These are phyloP conservation scores for Clathrus columnatus DNA, from an alignment of 768 basidiomycete species.

Conservation along the genomic window DNA sequence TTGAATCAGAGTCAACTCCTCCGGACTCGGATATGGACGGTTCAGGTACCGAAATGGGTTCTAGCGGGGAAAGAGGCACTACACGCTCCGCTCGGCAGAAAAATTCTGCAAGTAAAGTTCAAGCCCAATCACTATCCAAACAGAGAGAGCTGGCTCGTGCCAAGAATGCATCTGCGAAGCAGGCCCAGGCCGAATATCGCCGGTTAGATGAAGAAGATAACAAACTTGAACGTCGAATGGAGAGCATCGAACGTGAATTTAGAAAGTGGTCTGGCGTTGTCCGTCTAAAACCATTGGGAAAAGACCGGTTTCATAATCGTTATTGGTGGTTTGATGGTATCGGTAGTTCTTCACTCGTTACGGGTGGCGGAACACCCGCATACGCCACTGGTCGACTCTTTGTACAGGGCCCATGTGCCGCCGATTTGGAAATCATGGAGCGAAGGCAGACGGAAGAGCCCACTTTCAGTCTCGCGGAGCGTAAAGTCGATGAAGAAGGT, in stretches of 20 bases:
- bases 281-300: conserved; percentile 80
- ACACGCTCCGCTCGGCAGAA: conserved; percentile 35
- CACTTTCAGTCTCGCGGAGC: conserved; percentile 35
- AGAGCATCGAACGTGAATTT: conserved; percentile 90
- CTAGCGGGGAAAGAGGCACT: conserved; percentile 32
- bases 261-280: conserved; percentile 78
- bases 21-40: conserved; percentile 56
- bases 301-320: conserved; percentile 89
- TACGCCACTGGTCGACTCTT: conserved; percentile 89
- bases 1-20: conserved; percentile 48
- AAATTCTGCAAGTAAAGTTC: conserved; percentile 42
- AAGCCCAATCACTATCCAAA: conserved; percentile 57
- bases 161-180: conserved; percentile 73
- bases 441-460: conserved; percentile 44
- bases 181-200: conserved; percentile 74
- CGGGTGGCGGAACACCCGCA: conserved; percentile 66
- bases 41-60: conserved; percentile 37
- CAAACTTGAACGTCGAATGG: conserved; percentile 70
- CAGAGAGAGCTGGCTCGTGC: conserved; percentile 72
- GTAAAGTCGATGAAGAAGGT: conserved; percentile 74
- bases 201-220: conserved; percentile 84
- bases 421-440: conserved; percentile 65
- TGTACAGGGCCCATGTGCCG: conserved; percentile 83
- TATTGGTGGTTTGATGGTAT: conserved; percentile 99
- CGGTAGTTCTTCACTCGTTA: conserved; percentile 74